Percentiles rank a stretch among this genome's conserved stretches.
These are phyloP conservation scores for Leucosporidium creatinivorum DNA, from an alignment of 768 basidiomycete genomes.

Conservation along the genomic window DNA sequence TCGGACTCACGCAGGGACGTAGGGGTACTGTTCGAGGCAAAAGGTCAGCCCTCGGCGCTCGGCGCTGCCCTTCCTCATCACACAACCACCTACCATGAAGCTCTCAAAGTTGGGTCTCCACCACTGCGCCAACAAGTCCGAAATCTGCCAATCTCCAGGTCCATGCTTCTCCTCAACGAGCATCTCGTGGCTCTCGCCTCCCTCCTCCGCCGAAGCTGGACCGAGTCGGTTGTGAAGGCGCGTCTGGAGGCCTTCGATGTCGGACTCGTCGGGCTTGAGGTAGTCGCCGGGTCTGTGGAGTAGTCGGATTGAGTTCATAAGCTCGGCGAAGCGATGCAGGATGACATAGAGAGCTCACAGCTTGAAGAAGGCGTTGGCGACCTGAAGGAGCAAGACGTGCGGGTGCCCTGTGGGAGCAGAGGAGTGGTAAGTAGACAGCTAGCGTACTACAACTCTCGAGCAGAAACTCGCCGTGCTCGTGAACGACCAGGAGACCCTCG, in stretches of 20 bases:
- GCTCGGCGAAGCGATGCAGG: no score
- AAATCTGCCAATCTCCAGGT: conserved; percentile 74
- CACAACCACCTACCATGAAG: conserved; percentile 69
- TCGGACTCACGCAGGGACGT: conserved; percentile 35
- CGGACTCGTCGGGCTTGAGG: conserved; percentile 91
- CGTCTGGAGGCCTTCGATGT: conserved; percentile 79
- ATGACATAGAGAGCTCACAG: conserved; percentile 54
- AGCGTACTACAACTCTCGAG: background rate
- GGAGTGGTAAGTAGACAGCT: background rate
- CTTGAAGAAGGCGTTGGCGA: conserved; percentile 98
- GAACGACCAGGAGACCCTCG: conserved; percentile 67
- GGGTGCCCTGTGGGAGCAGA: conserved; percentile 44
- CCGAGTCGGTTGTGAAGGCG: conserved; percentile 78
- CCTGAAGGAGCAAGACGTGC: conserved; percentile 95
- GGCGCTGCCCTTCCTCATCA: background rate
- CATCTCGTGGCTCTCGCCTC: background rate
- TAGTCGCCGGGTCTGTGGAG: conserved; percentile 83
- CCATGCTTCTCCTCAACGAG: background rate
- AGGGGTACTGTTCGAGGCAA: conserved; percentile 31
- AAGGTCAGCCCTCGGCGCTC: no score
- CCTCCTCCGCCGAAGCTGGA: background rate
- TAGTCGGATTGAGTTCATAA: background rate
- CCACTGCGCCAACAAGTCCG: conserved; percentile 95
- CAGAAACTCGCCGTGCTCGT: conserved; percentile 65
- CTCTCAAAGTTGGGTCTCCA: conserved; percentile 98